Evolutionary conservation across 345 rosid genomes (phyloP).

Genomic region (Gynandropsis gynandra): DNA sequence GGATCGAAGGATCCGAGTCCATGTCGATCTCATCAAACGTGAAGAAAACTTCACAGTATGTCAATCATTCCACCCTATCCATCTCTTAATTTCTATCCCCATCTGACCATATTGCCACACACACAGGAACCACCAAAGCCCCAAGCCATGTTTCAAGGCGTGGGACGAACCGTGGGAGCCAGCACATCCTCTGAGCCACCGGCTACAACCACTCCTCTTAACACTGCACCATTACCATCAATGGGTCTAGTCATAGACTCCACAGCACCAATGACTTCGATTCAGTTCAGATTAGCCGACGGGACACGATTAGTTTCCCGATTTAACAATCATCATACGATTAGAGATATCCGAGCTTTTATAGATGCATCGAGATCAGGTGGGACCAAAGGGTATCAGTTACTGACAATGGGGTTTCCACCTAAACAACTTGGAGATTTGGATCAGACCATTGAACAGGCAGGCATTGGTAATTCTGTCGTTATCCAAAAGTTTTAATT

Average conservation of each 20-base stretch:
- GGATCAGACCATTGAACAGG: conserved; percentile 81
- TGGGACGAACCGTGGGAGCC: conserved; percentile 74
- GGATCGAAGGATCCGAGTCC: conserved; percentile 55
- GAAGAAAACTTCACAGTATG: conserved; percentile 60
- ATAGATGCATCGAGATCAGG: conserved; percentile 79
- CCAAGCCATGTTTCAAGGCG: conserved; percentile 48
- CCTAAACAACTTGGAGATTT: conserved; percentile 64
- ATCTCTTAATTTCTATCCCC: neutral
- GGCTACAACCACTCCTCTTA: conserved; percentile 23
- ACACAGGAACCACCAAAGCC: conserved; percentile 53
- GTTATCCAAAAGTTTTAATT: conserved; percentile 79
- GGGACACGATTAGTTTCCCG: conserved; percentile 31
- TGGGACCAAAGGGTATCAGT: conserved; percentile 54
- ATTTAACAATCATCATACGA: conserved; percentile 48
- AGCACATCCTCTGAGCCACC: conserved; percentile 29
- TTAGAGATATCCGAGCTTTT: conserved; percentile 68
- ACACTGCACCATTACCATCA: conserved; percentile 47
- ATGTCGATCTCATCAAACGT: conserved; percentile 60
- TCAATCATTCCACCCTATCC: neutral
- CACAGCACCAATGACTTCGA: conserved; percentile 36
- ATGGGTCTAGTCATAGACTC: conserved; percentile 55
- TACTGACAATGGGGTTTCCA: conserved; percentile 94
- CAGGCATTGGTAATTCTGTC: conserved; percentile 83
- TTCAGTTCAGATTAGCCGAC: conserved; percentile 84
- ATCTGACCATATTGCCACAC: conserved; percentile 28